phyloP scores from a whole-genome alignment of 1,139 yeast species.

The Blastobotrys indianensis region DNA sequence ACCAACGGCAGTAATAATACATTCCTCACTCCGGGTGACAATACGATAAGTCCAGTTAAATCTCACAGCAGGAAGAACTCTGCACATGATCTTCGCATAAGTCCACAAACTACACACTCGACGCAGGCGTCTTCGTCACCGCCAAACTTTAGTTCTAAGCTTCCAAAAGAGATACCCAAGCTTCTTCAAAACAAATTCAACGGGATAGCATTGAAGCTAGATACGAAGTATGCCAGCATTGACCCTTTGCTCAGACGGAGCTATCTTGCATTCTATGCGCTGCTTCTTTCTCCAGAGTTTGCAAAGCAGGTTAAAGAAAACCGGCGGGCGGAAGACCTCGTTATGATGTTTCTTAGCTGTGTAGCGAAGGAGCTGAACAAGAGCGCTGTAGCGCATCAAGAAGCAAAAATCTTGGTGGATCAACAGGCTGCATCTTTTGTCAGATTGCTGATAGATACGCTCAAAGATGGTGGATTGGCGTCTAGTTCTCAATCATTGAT shows the following conservation, averaged over 20 bases:
- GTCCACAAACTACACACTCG: slow-evolving; percentile 7
- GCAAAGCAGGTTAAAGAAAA: slow-evolving; percentile 38
- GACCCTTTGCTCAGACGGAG: slow-evolving; percentile 39
- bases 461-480: slow-evolving; percentile 34
- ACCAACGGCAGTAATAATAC: background rate
- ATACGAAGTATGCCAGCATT: slow-evolving; percentile 21
- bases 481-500: slow-evolving; percentile 26
- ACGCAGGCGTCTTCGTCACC: slow-evolving; percentile 2
- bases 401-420: slow-evolving; percentile 45
- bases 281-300: slow-evolving; percentile 49
- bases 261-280: slow-evolving; percentile 57
- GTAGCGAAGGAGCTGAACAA: slow-evolving; percentile 60
- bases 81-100: slow-evolving; percentile 9
- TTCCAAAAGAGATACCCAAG: slow-evolving; percentile 47
- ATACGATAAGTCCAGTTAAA: slow-evolving; percentile 10
- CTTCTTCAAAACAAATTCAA: slow-evolving; percentile 47
- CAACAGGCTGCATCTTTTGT: slow-evolving; percentile 56
- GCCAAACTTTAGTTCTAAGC: slow-evolving; percentile 25
- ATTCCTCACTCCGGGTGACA: slow-evolving; percentile 1
- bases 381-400: slow-evolving; percentile 39
- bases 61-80: slow-evolving; percentile 15
- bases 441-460: slow-evolving; percentile 45
- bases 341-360: slow-evolving; percentile 58
- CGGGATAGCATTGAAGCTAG: slow-evolving; percentile 47
- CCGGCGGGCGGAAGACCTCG: slow-evolving; percentile 54